phyloP scores from a whole-genome alignment of 2,329 filamentous ascomycete species.

The Aspergillus ruber region DNA sequence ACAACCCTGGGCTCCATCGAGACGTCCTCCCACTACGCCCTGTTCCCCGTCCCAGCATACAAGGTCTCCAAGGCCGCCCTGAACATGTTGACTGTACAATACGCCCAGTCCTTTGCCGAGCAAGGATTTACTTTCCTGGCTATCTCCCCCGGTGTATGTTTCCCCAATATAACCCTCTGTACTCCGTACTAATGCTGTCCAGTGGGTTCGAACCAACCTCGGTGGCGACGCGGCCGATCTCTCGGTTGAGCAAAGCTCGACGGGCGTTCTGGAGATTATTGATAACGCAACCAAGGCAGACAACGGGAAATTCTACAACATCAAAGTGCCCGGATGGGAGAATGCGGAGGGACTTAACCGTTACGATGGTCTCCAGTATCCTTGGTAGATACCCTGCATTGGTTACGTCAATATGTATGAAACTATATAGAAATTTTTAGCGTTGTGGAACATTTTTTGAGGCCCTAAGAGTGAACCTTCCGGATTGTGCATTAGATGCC shows the following conservation, averaged over 20 bases:
- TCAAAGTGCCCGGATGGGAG: conserved; percentile 27
- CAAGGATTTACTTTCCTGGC: conserved; percentile 40
- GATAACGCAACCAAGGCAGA: conserved; percentile 29
- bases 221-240: conserved; percentile 35
- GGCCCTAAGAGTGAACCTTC: too few species aligned
- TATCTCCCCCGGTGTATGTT: conserved; percentile 42
- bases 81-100: conserved; percentile 42
- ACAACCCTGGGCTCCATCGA: conserved; percentile 38
- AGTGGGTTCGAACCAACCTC: conserved; percentile 42
- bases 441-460: too few species aligned
- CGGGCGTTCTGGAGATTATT: conserved; percentile 39
- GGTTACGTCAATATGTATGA: too few species aligned
- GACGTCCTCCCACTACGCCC: conserved; percentile 11
- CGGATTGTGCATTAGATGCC: too few species aligned
- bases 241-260: conserved; percentile 27
- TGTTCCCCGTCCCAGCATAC: conserved; percentile 31
- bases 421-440: too few species aligned
- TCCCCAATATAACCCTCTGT: neutral
- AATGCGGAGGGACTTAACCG: conserved; percentile 22
- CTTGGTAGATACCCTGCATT: too few species aligned
- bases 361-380: conserved; percentile 17
- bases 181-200: neutral
- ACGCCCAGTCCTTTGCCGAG: conserved; percentile 20
- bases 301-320: conserved; percentile 43
- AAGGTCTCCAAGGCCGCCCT: conserved; percentile 45